Base-by-base conservation (phyloP, 2,329 filamentous ascomycete species). In the Nannizziopsis arthrosporioides region DNA sequence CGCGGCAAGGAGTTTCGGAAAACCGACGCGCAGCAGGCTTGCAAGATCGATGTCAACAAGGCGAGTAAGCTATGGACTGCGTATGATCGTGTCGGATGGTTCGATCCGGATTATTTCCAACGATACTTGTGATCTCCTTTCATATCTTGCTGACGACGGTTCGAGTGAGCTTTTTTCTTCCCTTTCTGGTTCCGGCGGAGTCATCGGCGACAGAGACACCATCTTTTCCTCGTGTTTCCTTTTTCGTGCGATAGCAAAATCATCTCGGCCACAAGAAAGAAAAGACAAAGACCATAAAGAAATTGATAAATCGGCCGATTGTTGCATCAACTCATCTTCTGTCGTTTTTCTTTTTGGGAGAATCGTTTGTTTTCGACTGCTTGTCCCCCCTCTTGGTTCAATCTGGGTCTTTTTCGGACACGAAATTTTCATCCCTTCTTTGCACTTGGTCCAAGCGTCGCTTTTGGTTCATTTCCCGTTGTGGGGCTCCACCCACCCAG, bases 21-120 rank as follows among this genome's bases (percentile, higher is more conserved):
- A 76, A 96, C 90, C 1, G 86, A 94, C 62, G 87, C 88, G 4
- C 90, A 96, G 65, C 85, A 94, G 64, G 87, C 86, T n/a, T 94
- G 87, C 75, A 93, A 93, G 72, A 94, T 95, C 54, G 90, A 96
- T 59, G 90, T 96, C 63, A 95, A 95, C 73, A 96, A 95, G 72
- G 87, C 89, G 2, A 93, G 86, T 55, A 90, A 90, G 65, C 73
- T 96, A 41, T 94, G 87, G 85, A 81, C 81, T 34, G 87, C 87
- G 5, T 96, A 86, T 61, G 85, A 94, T 43, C 82, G 81, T 57
- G 85, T 92, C 34, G 84, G 84, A 56, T 94, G 88, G 86, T 80
- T 94, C 54, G 73, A 84, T 37, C 66, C 65, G 8, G 64, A 71
- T 39, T 67, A 69, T 60, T 75, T 78, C 53, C 58, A 64, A 49